These are phyloP conservation scores for Talaromyces sp. DNA, from an alignment of 2,329 filamentous ascomycete species.

Conservation along the genomic window DNA sequence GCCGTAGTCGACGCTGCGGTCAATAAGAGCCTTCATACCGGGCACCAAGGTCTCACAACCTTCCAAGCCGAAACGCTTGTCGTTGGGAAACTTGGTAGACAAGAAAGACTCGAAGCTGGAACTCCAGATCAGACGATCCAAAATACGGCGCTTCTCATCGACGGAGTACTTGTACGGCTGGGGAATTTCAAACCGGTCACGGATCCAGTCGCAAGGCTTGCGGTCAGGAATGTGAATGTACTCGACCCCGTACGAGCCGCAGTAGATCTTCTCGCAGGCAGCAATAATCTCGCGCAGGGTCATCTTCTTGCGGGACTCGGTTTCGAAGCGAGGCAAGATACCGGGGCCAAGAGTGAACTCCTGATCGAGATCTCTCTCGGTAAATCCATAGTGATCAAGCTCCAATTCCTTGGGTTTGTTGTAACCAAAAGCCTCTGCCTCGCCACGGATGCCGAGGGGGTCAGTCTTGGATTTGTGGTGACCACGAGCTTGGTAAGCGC, in stretches of 20 bases:
- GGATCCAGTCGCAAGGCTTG: constrained; percentile 97
- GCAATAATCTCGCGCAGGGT: constrained; percentile 89
- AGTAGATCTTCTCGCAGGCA: constrained; percentile 93
- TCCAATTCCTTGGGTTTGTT: constrained; percentile 87
- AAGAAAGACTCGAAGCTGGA: constrained; percentile 96
- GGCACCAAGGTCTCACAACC: constrained; percentile 95
- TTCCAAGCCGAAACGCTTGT: constrained; percentile 98
- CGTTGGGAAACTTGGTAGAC: constrained; percentile 97
- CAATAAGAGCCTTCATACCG: constrained; percentile 98
- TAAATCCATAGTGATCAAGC: constrained; percentile 91
- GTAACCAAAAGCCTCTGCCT: constrained; percentile 78
- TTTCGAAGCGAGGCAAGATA: constrained; percentile 91
- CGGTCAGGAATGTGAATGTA: constrained; percentile 99
- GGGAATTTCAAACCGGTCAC: constrained; percentile 90
- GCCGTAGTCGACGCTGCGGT: constrained; percentile 95
- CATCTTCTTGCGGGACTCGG: constrained; percentile 88
- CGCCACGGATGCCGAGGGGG: constrained; percentile 85
- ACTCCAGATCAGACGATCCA: constrained; percentile 97
- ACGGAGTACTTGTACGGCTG: constrained; percentile 95
- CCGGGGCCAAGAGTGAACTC: constrained; percentile 91
- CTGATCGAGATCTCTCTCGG: constrained; percentile 85
- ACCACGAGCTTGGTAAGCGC: constrained; percentile 94
- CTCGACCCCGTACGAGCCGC: constrained; percentile 93
- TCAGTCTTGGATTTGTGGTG: constrained; percentile 99
- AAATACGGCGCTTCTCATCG: constrained; percentile 95